Base-by-base conservation (phyloP, 768 basidiomycete genomes). In the Podaxis sp. region DNA sequence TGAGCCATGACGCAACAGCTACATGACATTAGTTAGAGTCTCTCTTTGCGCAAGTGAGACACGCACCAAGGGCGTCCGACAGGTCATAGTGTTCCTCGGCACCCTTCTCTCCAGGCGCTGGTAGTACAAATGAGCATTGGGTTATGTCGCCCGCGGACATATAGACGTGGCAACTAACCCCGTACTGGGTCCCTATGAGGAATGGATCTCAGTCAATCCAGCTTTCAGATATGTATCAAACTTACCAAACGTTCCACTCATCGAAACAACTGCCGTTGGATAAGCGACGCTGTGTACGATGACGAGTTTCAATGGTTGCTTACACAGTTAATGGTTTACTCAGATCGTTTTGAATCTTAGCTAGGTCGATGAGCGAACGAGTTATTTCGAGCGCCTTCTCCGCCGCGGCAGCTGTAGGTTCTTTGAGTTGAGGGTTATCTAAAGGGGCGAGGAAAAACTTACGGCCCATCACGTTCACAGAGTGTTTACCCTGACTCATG, bases 1-100 rank as follows among this genome's bases (percentile, higher is more conserved):
- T 86, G 57, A 87, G 71, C 84, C 85, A 87, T 8, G 82, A 75
- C 2, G 82, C 83, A 55, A 87, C 83, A 17, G 84, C 85, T 79
- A 66, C 8, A 9, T 15, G 4, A 38, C 15, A 40, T 50, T n/a
- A 29, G 5, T 55, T 29, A 40, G 38, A 19, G 2, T 17, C 2
- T 13, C 65, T 61, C 8, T 61, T 8, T 33, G 47, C 2, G 12
- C 8, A 33, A 53, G 43, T 2, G 33, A 47, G 51, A 17, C 25
- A 12, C 66, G 8, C 64, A 77, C 78, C 76, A 3, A 84, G 72
- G 37, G 82, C 81, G 67, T 84, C 84, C 8, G 80, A 82, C 19
- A 81, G 73, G 63, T 83, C 82, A 64, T 84, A 85, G 55, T 77
- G 76, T 69, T 84, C 82, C 65, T 84, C 83, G 1, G 82, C 77